These are phyloP conservation scores for Zygoascus meyerae DNA, from an alignment of 1,139 yeast genomes.

Conservation along the genomic window DNA sequence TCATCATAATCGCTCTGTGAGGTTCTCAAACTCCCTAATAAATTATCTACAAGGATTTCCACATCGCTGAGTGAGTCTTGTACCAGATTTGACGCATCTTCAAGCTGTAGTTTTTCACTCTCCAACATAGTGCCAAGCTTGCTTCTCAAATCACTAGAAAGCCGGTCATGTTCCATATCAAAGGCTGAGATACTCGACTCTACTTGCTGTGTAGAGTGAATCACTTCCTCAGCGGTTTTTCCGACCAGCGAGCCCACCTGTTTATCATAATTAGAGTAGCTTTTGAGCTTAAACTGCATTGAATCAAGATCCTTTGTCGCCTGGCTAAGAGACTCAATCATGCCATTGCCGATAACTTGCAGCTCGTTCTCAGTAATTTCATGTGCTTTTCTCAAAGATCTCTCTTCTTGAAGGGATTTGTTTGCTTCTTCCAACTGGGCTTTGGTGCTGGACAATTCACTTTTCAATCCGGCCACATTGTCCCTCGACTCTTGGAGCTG, in stretches of 20 bases:
- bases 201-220: background rate
- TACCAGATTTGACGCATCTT: conserved; percentile 15
- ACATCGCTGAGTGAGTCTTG: conserved; percentile 14
- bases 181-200: conserved; percentile 2
- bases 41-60: conserved; percentile 12
- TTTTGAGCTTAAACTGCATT: conserved; percentile 19
- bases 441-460: conserved; percentile 21
- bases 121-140: conserved; percentile 9
- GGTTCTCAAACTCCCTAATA: conserved; percentile 5
- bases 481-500: conserved; percentile 24
- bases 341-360: conserved; percentile 25
- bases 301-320: conserved; percentile 25
- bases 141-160: conserved; percentile 2
- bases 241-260: background rate
- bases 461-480: conserved; percentile 17
- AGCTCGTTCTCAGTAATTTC: conserved; percentile 30
- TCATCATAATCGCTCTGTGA: conserved; percentile 6
- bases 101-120: conserved; percentile 13
- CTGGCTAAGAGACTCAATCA: conserved; percentile 26
- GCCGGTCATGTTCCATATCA: conserved; percentile 2
- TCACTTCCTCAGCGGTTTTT: background rate
- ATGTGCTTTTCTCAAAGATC: conserved; percentile 28
- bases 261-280: conserved; percentile 1
- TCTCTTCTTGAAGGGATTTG: conserved; percentile 25
- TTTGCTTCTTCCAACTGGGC: conserved; percentile 20